phyloP scores from a whole-genome alignment of 2,329 filamentous ascomycete species.

The Fusarium concolor region DNA sequence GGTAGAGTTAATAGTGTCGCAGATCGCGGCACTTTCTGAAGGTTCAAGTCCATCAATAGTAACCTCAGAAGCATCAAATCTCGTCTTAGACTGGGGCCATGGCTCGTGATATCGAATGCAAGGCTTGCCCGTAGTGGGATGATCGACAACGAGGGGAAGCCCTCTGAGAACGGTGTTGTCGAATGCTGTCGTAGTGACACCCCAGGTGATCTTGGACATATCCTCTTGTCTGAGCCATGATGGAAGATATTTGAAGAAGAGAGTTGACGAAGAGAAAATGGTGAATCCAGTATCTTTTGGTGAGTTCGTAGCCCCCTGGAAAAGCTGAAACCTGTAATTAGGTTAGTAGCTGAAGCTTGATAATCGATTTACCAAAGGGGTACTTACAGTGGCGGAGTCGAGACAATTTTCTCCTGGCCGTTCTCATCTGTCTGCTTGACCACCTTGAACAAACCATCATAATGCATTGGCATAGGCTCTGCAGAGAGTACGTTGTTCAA shows the following conservation, averaged over 20 bases:
- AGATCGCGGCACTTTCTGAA: constrained; percentile 52
- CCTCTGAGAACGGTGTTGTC: constrained; percentile 56
- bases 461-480: constrained; percentile 69
- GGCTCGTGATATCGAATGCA: constrained; percentile 68
- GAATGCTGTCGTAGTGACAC: constrained; percentile 61
- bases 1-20: constrained; percentile 54
- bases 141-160: constrained; percentile 58
- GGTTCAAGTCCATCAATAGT: constrained; percentile 53
- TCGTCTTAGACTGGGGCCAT: constrained; percentile 64
- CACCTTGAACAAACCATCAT: constrained; percentile 67
- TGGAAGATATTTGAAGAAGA: constrained; percentile 62
- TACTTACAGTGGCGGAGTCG: constrained; percentile 57
- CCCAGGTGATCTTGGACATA: constrained; percentile 59
- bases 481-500: constrained; percentile 65
- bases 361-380: fast-evolving
- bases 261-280: constrained; percentile 63
- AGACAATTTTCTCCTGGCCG: constrained; percentile 55
- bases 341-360: background rate
- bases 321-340: constrained; percentile 60
- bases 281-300: constrained; percentile 65
- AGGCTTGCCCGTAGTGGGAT: constrained; percentile 58
- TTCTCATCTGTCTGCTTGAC: constrained; percentile 53
- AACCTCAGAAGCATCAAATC: constrained; percentile 60
- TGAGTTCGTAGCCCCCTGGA: constrained; percentile 59
- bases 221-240: constrained; percentile 50